Conservation (phyloP, 768 basidiomycete species). For the Mycena olivaceomarginata region DNA sequence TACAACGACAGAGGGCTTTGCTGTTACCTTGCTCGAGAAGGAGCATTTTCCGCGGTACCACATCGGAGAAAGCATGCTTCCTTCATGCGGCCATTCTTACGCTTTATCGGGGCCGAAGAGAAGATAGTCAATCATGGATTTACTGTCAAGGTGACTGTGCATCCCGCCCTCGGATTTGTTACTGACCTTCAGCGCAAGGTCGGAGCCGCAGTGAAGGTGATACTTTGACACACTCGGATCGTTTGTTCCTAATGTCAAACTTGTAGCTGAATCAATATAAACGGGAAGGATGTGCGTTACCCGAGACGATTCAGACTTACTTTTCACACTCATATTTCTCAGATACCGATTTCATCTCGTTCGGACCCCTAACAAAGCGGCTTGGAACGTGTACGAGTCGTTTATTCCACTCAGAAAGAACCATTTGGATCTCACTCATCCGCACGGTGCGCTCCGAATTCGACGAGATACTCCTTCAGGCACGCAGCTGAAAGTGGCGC, state of each 20-base stretch:
- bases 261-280: constrained; percentile 55
- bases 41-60: constrained; percentile 58
- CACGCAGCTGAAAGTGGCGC: constrained; percentile 70
- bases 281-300: constrained; percentile 59
- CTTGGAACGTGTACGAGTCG: constrained; percentile 78
- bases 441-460: constrained; percentile 73
- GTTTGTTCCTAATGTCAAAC: too few relatives aligned
- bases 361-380: constrained; percentile 66
- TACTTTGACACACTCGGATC: too few relatives aligned
- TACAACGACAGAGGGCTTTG: constrained; percentile 47
- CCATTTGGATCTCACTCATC: background rate
- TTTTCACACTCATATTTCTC: background rate
- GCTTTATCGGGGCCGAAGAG: constrained; percentile 60
- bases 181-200: constrained; percentile 51
- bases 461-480: constrained; percentile 73
- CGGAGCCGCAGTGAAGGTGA: constrained; percentile 60
- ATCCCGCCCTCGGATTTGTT: background rate
- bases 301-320: background rate
- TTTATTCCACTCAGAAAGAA: background rate
- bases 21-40: constrained; percentile 53
- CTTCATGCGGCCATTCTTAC: constrained; percentile 57
- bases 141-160: constrained; percentile 52
- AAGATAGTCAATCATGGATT: constrained; percentile 57
- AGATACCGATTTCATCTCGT: constrained; percentile 78
- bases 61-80: constrained; percentile 62